Percentiles rank a stretch among this genome's conserved stretches.
Evolutionary conservation across 1,139 yeast species (phyloP).

Genomic region (Candida smagusa): DNA sequence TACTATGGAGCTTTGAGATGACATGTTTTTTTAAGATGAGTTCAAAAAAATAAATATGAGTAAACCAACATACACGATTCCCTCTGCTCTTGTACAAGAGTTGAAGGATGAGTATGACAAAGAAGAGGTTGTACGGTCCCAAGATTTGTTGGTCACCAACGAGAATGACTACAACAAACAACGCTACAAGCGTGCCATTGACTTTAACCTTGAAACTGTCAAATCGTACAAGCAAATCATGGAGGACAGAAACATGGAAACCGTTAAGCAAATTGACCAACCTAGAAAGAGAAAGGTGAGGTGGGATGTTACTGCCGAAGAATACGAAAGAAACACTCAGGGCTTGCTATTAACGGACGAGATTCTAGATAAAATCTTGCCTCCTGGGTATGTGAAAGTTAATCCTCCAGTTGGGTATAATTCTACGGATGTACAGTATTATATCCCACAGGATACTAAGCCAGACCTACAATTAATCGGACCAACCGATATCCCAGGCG

Average conservation of each 20-base stretch:
- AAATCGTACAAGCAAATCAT: conserved; percentile 35
- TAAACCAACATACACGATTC: conserved; percentile 19
- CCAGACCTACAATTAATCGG: conserved; percentile 29
- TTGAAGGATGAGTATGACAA: conserved; percentile 30
- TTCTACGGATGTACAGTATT: no score
- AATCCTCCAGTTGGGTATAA: conserved; percentile 46
- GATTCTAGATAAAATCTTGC: conserved; percentile 50
- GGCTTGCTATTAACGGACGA: conserved; percentile 50
- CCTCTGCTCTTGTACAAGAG: conserved; percentile 24
- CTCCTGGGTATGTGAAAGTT: conserved; percentile 49
- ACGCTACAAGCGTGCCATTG: conserved; percentile 22
- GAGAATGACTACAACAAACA: conserved; percentile 19
- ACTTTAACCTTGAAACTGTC: conserved; percentile 19
- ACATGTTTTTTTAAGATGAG: conserved; percentile 17
- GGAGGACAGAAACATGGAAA: conserved; percentile 30
- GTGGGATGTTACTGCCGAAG: conserved; percentile 39
- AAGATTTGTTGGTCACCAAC: conserved; percentile 17
- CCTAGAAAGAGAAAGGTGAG: conserved; percentile 14
- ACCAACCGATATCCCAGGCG: conserved; percentile 61
- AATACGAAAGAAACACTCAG: conserved; percentile 28
- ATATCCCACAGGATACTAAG: conserved; percentile 26
- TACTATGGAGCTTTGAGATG: conserved; percentile 55
- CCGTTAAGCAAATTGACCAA: conserved; percentile 15
- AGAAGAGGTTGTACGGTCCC: conserved; percentile 28
- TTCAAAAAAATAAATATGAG: conserved; percentile 1